Evolutionary conservation across 208 protist genomes (phyloP).

Genomic region (Strigomonas galati): DNA sequence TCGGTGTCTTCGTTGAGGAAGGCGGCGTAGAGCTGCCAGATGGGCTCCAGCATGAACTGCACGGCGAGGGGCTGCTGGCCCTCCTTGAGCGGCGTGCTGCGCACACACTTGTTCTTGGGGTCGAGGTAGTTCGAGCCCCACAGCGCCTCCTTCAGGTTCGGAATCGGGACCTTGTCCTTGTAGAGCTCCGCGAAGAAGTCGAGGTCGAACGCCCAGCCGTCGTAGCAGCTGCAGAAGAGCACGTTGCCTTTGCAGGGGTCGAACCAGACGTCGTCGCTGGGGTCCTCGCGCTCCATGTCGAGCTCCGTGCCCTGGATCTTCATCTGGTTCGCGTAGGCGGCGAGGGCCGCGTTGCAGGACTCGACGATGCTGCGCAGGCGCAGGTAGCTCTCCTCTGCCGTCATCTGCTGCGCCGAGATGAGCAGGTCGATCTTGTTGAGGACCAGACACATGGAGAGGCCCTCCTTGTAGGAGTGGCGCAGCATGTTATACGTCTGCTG

Average conservation of each 20-base stretch:
- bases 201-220: conserved; percentile 92
- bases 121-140: conserved; percentile 96
- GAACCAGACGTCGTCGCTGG: conserved; percentile 94
- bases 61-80: conserved; percentile 93
- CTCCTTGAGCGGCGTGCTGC: conserved; percentile 49
- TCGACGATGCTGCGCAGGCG: conserved; percentile 94
- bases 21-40: conserved; percentile 95
- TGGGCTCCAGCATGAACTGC: conserved; percentile 94
- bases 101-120: conserved; percentile 91
- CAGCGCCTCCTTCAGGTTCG: conserved; percentile 78
- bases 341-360: conserved; percentile 89
- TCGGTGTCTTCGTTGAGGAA: conserved; percentile 65
- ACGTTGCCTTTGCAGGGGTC: conserved; percentile 96
- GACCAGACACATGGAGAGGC: conserved; percentile 95
- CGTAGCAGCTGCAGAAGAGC: conserved; percentile 94
- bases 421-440: conserved; percentile 99
- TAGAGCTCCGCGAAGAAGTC: conserved; percentile 92
- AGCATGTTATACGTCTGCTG: conserved; percentile 95
- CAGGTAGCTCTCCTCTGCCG: conserved; percentile 88
- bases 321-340: conserved; percentile 78
- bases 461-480: conserved; percentile 94
- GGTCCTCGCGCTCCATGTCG: conserved; percentile 74
- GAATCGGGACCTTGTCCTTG: conserved; percentile 79
- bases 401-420: conserved; percentile 93
- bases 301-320: conserved; percentile 80